These are phyloP conservation scores for Solanum corneliomulleri DNA, from an alignment of 257 asterid species.

Conservation along the genomic window DNA sequence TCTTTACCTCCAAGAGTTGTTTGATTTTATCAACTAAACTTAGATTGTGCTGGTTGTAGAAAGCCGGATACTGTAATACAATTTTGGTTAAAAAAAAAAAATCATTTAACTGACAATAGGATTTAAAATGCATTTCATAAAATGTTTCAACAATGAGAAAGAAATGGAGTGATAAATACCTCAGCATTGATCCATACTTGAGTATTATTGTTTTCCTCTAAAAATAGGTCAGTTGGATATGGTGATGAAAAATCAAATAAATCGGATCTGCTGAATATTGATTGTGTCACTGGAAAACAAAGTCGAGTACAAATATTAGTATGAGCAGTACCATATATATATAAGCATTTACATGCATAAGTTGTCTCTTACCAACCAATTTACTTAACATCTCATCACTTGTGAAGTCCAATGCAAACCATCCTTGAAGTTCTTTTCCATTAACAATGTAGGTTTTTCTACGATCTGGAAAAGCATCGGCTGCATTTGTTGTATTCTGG, in stretches of 20 bases:
- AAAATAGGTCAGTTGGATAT: constrained; percentile 17
- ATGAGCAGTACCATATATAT: background rate
- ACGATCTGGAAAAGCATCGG: constrained; percentile 28
- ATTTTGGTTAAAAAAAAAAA: background rate
- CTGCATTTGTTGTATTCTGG: constrained; percentile 44
- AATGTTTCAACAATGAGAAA: background rate
- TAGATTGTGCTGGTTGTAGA: constrained; percentile 61
- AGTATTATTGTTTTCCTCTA: constrained; percentile 10
- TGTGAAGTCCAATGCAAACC: constrained; percentile 56
- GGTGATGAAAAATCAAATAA: background rate
- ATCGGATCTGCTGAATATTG: background rate
- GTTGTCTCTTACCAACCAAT: constrained; percentile 33
- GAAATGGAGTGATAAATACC: constrained; percentile 24
- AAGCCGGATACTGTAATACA: constrained; percentile 44
- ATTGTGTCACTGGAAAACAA: background rate
- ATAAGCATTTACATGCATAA: background rate
- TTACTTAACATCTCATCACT: constrained; percentile 26
- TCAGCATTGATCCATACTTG: constrained; percentile 72
- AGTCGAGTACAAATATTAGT: background rate
- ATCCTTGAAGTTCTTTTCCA: constrained; percentile 48
- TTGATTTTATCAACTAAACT: constrained; percentile 23
- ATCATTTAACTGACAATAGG: background rate
- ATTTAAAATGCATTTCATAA: background rate
- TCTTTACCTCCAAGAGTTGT: constrained; percentile 9
- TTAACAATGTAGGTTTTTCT: constrained; percentile 39